Evolutionary conservation across 371 early-diverging fungal species (phyloP).

Genomic region (Mucor velutinosus): DNA sequence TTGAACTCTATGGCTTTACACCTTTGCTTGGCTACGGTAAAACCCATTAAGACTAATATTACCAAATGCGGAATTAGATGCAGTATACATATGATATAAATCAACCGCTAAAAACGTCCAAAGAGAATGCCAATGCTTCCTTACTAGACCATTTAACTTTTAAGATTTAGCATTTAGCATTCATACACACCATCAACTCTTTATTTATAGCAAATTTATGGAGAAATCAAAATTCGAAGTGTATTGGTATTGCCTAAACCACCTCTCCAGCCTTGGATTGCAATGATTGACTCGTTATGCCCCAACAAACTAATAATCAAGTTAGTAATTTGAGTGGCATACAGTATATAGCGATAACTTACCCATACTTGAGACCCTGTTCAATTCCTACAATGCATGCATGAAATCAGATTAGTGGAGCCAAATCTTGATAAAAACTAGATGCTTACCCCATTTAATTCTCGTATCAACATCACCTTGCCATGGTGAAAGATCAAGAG

Average conservation of each 20-base stretch:
- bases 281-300: slow-evolving; percentile 69
- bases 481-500: slow-evolving; percentile 54
- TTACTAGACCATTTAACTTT: no score
- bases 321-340: neutral
- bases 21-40: no score
- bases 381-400: neutral
- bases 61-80: no score
- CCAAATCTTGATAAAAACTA: slow-evolving; percentile 9
- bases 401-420: neutral
- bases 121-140: no score
- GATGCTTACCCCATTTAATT: slow-evolving; percentile 77
- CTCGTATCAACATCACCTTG: slow-evolving; percentile 84
- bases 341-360: neutral
- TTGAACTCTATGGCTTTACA: no score
- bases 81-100: no score
- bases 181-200: neutral
- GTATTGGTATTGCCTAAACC: slow-evolving; percentile 86
- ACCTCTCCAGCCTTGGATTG: slow-evolving; percentile 82
- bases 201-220: slow-evolving; percentile 4
- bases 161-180: no score
- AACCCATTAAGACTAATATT: no score
- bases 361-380: slow-evolving; percentile 64
- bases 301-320: slow-evolving; percentile 50
- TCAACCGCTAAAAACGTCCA: no score
- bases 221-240: slow-evolving; percentile 68